Evolutionary conservation across 2,329 filamentous ascomycete genomes (phyloP), one percentile per base, ranked within the genome.

Genomic region (Dendrostoma leiphaemia): DNA sequence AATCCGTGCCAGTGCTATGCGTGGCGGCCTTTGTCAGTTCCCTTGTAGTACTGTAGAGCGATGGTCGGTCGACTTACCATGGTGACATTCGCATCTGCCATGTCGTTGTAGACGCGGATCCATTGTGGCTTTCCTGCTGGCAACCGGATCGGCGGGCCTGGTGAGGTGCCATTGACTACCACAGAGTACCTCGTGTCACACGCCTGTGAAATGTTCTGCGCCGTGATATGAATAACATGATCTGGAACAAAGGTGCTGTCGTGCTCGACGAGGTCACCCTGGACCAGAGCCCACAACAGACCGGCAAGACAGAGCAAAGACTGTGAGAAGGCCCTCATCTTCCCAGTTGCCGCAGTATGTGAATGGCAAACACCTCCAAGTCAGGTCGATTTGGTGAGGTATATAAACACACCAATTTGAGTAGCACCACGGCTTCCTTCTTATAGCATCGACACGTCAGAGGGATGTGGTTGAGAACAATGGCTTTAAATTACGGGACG

Each of bases 1-100:
- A 89, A 72, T 12, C 85, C 85, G 67, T 88, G 85, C 85, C 85
- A 88, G 63, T 88, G 85, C 80, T 86, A 48, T 28, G 4, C 2
- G 7, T 32, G 13, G 41, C 15, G 35, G 29, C 13, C 8, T 19
- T 5, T 15, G 54, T 59, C 26, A 56, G 41, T 19, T 23, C 6
- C n/a, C 8, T 9, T 31, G 31, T 32, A 8, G 21, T 7, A 21
- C 21, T 40, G 6, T 40, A 40, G 3, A 40, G 13, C 12, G 28
- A 17, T 10, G 21, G 19, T 6, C 21, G 38, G 17, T 21, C 7
- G 21, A 62, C 67, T 59, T 67, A 81, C 79, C 65, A 84, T 80
- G n/a, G 81, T 84, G n/a, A 79, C 66, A 58, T 85, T 84, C 23
- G 73, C 64, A 13, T 76, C 64, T 0, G 66, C 56, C 67, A 84